Conservation (phyloP, 2,329 filamentous ascomycete species). For the Pseudogymnoascus sp. region DNA sequence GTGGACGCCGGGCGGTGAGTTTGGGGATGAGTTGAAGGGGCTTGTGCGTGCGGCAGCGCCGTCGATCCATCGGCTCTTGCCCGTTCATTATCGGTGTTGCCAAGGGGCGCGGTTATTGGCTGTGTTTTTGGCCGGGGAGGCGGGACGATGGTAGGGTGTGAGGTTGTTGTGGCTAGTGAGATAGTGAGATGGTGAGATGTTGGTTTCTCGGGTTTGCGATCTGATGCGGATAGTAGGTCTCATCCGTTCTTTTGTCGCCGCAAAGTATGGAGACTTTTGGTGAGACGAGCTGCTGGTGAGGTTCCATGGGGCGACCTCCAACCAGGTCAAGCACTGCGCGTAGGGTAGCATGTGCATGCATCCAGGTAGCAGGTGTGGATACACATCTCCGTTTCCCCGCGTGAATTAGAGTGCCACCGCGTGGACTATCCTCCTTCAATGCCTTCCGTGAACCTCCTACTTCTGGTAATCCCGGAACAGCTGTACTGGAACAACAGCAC, state of each 20-base stretch:
- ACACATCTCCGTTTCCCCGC: conserved; percentile 7
- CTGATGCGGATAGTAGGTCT: background rate
- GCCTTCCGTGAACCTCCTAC: background rate
- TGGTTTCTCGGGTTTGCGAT: background rate
- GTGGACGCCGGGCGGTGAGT: background rate
- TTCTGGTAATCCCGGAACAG: background rate
- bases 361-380: background rate
- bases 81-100: conserved; percentile 1
- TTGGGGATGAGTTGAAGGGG: background rate
- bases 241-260: background rate
- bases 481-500: background rate
- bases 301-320: background rate
- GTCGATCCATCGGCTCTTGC: conserved; percentile 7
- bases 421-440: background rate
- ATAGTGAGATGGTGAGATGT: background rate
- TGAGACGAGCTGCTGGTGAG: background rate
- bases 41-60: conserved; percentile 3
- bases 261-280: background rate
- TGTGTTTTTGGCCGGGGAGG: background rate
- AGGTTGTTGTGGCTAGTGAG: background rate
- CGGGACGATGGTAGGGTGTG: background rate
- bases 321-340: conserved; percentile 2
- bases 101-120: background rate
- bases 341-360: conserved; percentile 7
- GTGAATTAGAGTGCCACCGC: background rate